Evolutionary conservation across 805 yeast genomes (phyloP).

Genomic region (Saccharomycopsis vini): DNA sequence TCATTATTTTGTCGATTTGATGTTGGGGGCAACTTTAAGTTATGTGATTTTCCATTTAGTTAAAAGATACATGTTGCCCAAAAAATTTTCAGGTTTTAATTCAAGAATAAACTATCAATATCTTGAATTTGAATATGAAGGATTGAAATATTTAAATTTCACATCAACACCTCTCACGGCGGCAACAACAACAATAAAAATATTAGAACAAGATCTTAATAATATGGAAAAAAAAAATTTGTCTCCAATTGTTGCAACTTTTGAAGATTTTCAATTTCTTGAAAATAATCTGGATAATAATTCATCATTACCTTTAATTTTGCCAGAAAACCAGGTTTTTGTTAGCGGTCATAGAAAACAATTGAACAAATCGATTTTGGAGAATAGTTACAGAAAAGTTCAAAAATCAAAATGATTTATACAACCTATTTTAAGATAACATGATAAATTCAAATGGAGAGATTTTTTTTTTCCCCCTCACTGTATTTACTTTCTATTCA

Average conservation of each 20-base stretch:
- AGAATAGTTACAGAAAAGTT: not conserved
- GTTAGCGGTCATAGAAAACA: not conserved
- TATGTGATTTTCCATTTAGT: constrained; percentile 48
- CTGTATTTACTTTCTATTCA: too few relatives aligned
- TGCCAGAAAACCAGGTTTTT: not conserved
- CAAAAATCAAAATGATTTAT: too few relatives aligned
- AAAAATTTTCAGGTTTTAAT: not conserved
- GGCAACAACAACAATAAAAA: too few relatives aligned
- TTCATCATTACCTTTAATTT: not conserved
- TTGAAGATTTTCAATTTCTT: not conserved
- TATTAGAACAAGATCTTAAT: too few relatives aligned
- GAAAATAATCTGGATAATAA: not conserved
- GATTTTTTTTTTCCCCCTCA: too few relatives aligned
- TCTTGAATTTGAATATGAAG: not conserved
- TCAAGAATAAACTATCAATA: not conserved
- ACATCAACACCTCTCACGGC: too few relatives aligned
- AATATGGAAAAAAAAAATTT: not conserved
- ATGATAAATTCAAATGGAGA: too few relatives aligned
- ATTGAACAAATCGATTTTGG: not conserved
- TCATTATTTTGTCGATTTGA: constrained; percentile 87
- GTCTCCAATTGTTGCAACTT: not conserved
- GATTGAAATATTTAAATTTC: not conserved
- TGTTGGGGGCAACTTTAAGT: constrained; percentile 78
- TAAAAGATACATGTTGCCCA: constrained; percentile 1
- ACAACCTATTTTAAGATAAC: too few relatives aligned